Evolutionary conservation across 2,329 filamentous ascomycete species (phyloP).

Genomic region (Sporothrix phasma): DNA sequence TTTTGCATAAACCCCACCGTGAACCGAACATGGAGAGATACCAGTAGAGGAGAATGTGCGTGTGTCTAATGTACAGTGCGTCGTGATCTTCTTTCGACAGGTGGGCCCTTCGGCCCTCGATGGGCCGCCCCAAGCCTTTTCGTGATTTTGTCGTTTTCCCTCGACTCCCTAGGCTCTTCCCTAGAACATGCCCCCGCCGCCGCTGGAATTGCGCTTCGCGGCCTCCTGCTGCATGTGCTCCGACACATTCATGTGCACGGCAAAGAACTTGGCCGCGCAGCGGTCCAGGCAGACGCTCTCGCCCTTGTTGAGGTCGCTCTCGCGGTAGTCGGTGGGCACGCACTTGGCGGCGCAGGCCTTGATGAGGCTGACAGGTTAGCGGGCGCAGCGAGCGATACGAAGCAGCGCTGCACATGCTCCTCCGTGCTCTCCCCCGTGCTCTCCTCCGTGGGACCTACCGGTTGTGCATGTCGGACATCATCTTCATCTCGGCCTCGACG

Average conservation of each 20-base stretch:
- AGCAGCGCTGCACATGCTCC: background rate
- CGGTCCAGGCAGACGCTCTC: conserved; percentile 97
- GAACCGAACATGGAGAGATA: background rate
- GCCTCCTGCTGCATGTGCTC: conserved; percentile 92
- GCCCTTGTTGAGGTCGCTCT: conserved; percentile 96
- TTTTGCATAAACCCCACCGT: background rate
- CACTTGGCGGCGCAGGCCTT: conserved; percentile 91
- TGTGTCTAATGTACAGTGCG: conserved; percentile 4
- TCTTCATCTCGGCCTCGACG: conserved; percentile 94
- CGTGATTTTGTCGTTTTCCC: background rate
- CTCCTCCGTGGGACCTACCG: too few species aligned
- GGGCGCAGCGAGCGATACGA: background rate
- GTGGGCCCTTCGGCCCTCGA: too few species aligned
- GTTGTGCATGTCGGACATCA: conserved; percentile 92
- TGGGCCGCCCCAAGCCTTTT: background rate
- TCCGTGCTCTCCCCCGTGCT: too few species aligned
- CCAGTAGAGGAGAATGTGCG: background rate
- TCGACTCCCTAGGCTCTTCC: background rate
- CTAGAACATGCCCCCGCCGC: conserved; percentile 34
- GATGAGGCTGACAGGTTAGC: conserved; percentile 51
- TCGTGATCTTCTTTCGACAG: background rate
- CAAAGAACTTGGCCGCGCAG: conserved; percentile 96
- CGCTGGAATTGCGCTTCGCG: conserved; percentile 50
- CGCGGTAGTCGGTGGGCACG: conserved; percentile 83
- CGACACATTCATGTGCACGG: conserved; percentile 94